Conservation (phyloP, 139 green algal genomes). For the Penium margaritaceum region DNA sequence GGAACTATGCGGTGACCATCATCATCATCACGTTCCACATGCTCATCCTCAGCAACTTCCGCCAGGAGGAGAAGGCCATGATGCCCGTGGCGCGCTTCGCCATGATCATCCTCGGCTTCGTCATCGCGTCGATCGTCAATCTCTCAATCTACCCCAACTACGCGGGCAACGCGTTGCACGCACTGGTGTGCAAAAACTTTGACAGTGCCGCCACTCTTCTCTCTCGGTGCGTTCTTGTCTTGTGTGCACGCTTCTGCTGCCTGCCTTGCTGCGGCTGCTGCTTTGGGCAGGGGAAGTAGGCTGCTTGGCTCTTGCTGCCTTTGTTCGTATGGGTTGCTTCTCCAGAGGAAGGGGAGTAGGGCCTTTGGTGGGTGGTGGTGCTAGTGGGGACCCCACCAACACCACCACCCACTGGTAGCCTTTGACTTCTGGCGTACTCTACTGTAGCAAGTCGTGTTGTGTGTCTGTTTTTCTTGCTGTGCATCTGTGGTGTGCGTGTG, state of each 20-base stretch:
- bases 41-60: constrained; percentile 27
- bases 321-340: too few species aligned
- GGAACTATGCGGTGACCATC: constrained; percentile 35
- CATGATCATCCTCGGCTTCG: constrained; percentile 40
- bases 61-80: constrained; percentile 12
- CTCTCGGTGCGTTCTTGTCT: constrained; percentile 4
- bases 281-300: too few species aligned
- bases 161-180: constrained; percentile 32
- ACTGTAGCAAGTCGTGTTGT: too few species aligned
- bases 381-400: too few species aligned
- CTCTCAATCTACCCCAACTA: constrained; percentile 21
- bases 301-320: too few species aligned
- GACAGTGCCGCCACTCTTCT: constrained; percentile 13
- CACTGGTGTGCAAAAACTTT: constrained; percentile 40
- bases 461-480: too few species aligned
- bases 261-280: too few species aligned
- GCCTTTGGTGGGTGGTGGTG: too few species aligned
- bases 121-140: constrained; percentile 29
- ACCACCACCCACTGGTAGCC: too few species aligned
- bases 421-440: too few species aligned
- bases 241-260: not conserved
- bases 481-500: too few species aligned
- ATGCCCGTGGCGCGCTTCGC: constrained; percentile 20
- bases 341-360: too few species aligned
- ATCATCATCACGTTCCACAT: constrained; percentile 40